Conservation (phyloP, 805 yeast genomes). For the Pichia sporocuriosa region DNA sequence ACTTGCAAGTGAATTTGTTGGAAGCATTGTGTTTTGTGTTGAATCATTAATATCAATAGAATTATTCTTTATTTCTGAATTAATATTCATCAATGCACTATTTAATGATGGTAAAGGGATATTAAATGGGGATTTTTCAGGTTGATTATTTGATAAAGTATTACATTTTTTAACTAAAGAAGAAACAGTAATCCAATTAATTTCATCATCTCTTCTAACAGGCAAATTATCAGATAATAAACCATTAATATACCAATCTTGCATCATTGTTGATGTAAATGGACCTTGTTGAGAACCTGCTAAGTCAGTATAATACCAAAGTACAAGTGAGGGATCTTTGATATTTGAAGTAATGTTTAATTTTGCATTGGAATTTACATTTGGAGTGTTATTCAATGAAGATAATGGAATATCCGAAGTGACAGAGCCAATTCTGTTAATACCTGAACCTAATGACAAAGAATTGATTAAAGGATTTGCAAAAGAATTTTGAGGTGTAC, state of each 20-base stretch:
- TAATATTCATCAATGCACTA: no score
- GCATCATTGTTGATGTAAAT: conserved; percentile 67
- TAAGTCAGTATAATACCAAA: conserved; percentile 72
- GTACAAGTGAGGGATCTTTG: conserved; percentile 2
- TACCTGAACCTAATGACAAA: no score
- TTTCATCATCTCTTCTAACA: conserved; percentile 54
- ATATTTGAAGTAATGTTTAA: no score
- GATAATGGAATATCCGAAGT: no score
- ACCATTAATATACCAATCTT: conserved; percentile 61
- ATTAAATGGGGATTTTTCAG: conserved; percentile 5
- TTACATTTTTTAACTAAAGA: conserved; percentile 32
- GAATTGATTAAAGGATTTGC: not conserved
- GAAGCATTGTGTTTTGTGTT: not conserved
- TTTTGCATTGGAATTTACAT: no score
- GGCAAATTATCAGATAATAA: conserved; percentile 50
- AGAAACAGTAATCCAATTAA: conserved; percentile 41
- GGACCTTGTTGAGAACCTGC: conserved; percentile 75
- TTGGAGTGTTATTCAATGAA: no score
- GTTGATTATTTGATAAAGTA: not conserved
- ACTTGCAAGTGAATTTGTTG: conserved; percentile 9
- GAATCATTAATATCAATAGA: not conserved
- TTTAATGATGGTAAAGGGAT: conserved; percentile 1
- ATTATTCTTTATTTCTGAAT: not conserved
- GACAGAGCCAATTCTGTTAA: no score
- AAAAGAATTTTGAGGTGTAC: not conserved